Evolutionary conservation across 371 early-diverging fungal species (phyloP), one percentile per base, ranked within the genome.

Genomic region (Batrachochytrium dendrobatidis): DNA sequence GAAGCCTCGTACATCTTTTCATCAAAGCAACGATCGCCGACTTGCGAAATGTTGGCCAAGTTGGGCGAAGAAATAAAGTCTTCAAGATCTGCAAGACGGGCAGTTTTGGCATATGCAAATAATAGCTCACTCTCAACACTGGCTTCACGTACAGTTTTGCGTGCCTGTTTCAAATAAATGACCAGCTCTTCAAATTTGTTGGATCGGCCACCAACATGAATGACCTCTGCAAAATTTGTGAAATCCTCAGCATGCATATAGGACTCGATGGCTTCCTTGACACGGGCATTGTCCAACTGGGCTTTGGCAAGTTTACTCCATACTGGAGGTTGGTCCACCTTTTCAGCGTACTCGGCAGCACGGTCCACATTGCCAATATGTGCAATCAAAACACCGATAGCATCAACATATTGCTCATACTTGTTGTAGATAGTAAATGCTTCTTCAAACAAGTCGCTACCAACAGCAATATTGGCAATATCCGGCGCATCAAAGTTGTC

Each of bases 221-320:
- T 90, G 34, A 98, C 94, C 68, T 96, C 95, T 57, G 72, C 77
- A 62, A 86, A 93, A 80, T 95, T 92, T 62, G 81, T 72, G 2
- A 88, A 83, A 66, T 98, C 98, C 57, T 89, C 86, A 10, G 98
- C 94, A 60, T 89, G 88, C 63, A 96, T 86, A 69, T 97, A 98
- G 12, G 96, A 94, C 80, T 81, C 80, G 59, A 97, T 90, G 20
- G 97, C 89, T 57, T 96, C 98, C 77, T 91, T 89, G 65, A 97
- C 86, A 34, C 84, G 88, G 76, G 87, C 72, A 18, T 86, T 83
- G 58, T 86, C 87, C 43, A 97, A 79, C 72, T 97, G 98, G 7
- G 96, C 94, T 70, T 92, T 91, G 24, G 88, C 98, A 20, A 98
- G 81, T 48, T 86, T 86, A 69, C 88, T 88, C 98, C 98, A 98